These are phyloP conservation scores for Corchorus capsularis DNA, from an alignment of 345 rosid species.

Conservation along the genomic window DNA sequence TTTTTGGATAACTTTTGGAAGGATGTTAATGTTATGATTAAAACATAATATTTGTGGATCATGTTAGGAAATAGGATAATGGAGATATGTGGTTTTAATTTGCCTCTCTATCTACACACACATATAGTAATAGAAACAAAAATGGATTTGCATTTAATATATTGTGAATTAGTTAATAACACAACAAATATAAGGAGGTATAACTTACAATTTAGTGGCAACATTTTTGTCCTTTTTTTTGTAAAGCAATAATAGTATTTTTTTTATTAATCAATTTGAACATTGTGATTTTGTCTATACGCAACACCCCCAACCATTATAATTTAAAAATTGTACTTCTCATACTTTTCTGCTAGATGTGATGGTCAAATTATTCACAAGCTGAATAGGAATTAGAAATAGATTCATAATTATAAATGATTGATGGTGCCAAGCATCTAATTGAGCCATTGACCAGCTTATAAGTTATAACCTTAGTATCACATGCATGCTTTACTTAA, in stretches of 20 bases:
- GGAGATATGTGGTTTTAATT: neutral
- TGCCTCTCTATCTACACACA: neutral
- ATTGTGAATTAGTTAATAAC: neutral
- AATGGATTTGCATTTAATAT: neutral
- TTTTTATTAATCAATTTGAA: conserved; percentile 4
- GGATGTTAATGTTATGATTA: neutral
- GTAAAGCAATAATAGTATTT: neutral
- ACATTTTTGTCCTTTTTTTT: neutral
- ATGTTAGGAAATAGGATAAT: neutral
- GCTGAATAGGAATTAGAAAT: neutral
- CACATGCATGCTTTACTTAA: neutral
- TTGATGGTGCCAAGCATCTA: neutral
- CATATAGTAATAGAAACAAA: neutral
- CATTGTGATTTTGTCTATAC: neutral
- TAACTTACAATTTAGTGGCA: neutral
- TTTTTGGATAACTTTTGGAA: neutral
- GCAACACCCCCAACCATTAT: neutral
- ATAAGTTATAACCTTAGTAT: neutral
- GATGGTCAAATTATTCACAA: neutral
- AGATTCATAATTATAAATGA: neutral
- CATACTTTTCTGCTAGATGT: neutral
- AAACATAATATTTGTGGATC: neutral
- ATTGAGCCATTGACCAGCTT: neutral
- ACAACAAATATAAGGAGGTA: neutral
- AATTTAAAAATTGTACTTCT: neutral